A percentile compares a stretch with the other conserved stretches of the same genome.
These are phyloP conservation scores for Globisporangium cystogenes DNA, from an alignment of 352 stramenopile genomes.

Conservation along the genomic window DNA sequence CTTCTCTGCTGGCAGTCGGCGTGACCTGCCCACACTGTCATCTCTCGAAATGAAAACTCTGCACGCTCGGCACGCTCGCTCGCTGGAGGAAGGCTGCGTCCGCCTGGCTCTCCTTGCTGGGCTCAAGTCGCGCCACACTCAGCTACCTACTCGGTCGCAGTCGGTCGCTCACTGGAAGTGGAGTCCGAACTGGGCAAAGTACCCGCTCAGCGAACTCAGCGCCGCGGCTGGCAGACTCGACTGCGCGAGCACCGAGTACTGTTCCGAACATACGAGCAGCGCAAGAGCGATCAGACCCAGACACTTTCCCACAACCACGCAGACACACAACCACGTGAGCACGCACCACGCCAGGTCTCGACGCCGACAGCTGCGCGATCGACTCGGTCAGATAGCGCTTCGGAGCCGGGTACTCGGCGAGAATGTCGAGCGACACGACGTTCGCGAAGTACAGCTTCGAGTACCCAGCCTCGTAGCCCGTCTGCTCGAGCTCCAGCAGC, in stretches of 20 bases:
- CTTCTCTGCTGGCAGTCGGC: neutral
- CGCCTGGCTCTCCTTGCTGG: neutral
- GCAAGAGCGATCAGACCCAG: neutral
- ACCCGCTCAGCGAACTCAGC: constrained; percentile 34
- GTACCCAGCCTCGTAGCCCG: constrained; percentile 92
- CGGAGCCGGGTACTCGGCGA: constrained; percentile 64
- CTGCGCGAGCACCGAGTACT: constrained; percentile 49
- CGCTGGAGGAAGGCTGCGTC: neutral
- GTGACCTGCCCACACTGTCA: neutral
- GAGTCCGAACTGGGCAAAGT: constrained; percentile 64
- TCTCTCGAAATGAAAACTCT: neutral
- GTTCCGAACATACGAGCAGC: constrained; percentile 7
- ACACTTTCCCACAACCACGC: neutral
- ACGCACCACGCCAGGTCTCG: constrained; percentile 64
- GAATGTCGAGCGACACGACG: constrained; percentile 77
- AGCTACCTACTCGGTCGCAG: neutral
- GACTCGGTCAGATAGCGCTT: constrained; percentile 64
- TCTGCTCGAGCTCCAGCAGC: constrained; percentile 71
- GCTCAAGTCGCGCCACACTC: neutral
- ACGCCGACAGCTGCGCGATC: constrained; percentile 58
- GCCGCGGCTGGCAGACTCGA: constrained; percentile 31
- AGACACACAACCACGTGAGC: neutral
- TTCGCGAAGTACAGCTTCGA: constrained; percentile 92
- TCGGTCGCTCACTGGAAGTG: constrained; percentile 47
- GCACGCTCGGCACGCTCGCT: neutral